Conservation (phyloP, 1,284 basidiomycete species). For the Leccinum huronense region DNA sequence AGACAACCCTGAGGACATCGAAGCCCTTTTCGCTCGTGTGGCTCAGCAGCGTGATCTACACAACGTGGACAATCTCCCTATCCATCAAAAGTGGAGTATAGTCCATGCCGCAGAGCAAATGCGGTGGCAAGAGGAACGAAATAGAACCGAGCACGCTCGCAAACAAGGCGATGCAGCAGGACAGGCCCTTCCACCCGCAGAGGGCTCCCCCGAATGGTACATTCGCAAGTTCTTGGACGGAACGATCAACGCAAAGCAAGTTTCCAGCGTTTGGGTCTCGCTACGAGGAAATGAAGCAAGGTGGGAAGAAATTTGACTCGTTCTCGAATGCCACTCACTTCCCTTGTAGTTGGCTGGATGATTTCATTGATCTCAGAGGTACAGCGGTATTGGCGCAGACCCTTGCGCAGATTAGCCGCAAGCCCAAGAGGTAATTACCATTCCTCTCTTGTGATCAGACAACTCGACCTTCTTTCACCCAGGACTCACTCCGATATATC, state of each 20-base stretch:
- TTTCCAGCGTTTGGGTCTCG: constrained; percentile 75
- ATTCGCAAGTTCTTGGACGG: constrained; percentile 87
- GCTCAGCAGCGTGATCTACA: constrained; percentile 65
- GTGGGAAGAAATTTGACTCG: no score
- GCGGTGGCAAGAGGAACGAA: constrained; percentile 72
- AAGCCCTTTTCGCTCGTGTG: constrained; percentile 75
- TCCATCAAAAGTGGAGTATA: constrained; percentile 92
- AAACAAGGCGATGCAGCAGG: constrained; percentile 57
- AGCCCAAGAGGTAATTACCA: constrained; percentile 55
- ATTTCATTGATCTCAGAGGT: constrained; percentile 78
- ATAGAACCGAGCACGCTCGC: constrained; percentile 56
- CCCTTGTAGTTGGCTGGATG: constrained; percentile 70
- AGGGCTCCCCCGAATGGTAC: constrained; percentile 83
- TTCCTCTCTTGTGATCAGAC: neutral
- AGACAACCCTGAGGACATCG: constrained; percentile 69
- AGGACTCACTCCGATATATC: constrained; percentile 68
- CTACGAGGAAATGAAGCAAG: constrained; percentile 79
- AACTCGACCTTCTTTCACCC: constrained; percentile 10
- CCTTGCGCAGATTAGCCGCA: constrained; percentile 72
- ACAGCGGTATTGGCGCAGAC: constrained; percentile 85
- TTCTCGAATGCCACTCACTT: constrained; percentile 18
- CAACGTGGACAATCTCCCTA: constrained; percentile 57
- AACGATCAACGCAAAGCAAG: constrained; percentile 81
- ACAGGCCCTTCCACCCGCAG: constrained; percentile 48
- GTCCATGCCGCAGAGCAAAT: constrained; percentile 81